Evolutionary conservation across 2,329 filamentous ascomycete species (phyloP).

Genomic region (Arthrobotrys musiformis): DNA sequence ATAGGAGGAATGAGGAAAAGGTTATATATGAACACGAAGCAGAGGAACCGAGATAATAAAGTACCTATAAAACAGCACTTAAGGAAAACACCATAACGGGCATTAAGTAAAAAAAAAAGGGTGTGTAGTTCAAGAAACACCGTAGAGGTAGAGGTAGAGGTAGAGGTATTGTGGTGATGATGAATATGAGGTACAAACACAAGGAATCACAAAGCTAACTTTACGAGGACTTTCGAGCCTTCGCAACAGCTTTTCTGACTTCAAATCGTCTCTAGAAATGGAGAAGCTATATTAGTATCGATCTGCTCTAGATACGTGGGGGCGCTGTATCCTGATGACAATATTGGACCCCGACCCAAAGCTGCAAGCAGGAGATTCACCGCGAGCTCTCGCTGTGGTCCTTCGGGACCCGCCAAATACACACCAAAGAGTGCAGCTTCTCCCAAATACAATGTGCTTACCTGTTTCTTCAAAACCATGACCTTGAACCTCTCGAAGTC

Average conservation of each 20-base stretch:
- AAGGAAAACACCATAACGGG: slow-evolving; percentile 51
- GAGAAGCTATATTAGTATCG: not conserved
- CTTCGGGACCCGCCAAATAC: not conserved
- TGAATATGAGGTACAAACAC: slow-evolving; percentile 12
- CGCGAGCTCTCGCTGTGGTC: not conserved
- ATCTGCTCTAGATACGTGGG: not conserved
- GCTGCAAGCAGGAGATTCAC: not conserved
- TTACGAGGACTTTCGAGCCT: slow-evolving; percentile 74
- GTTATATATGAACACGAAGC: slow-evolving; percentile 55
- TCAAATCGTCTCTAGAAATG: slow-evolving; percentile 79
- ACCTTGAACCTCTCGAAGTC: slow-evolving; percentile 99
- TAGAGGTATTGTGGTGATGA: slow-evolving; percentile 40
- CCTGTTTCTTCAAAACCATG: slow-evolving; percentile 98
- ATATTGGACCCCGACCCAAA: not conserved
- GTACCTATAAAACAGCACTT: slow-evolving; percentile 55
- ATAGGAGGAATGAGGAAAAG: slow-evolving; percentile 28
- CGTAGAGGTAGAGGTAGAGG: slow-evolving; percentile 26
- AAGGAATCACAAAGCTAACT: slow-evolving; percentile 5
- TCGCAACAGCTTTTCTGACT: slow-evolving; percentile 94
- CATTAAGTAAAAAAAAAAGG: slow-evolving; percentile 51
- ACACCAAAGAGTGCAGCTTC: not conserved
- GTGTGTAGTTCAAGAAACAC: slow-evolving; percentile 35
- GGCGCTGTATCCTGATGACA: not conserved
- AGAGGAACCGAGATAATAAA: slow-evolving; percentile 48
- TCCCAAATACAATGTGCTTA: slow-evolving; percentile 63